phyloP scores from a whole-genome alignment of 495 filamentous ascomycete genomes.

The Neurospora pannonica region DNA sequence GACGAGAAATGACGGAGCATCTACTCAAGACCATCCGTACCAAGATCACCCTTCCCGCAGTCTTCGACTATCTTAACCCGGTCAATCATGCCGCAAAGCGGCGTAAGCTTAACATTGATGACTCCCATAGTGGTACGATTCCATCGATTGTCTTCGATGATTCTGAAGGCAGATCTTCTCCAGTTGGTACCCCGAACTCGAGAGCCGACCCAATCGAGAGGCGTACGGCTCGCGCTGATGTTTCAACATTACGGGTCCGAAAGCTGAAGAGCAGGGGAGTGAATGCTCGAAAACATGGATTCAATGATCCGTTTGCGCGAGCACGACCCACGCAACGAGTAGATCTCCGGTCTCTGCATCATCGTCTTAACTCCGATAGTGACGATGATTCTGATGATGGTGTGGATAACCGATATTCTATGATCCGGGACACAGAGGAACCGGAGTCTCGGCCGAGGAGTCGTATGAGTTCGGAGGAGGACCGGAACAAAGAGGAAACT shows the following conservation, averaged over 20 bases:
- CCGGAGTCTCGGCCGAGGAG: slow-evolving; percentile 73
- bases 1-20: slow-evolving; percentile 73
- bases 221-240: slow-evolving; percentile 43
- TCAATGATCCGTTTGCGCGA: slow-evolving; percentile 69
- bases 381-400: slow-evolving; percentile 49
- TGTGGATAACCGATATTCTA: slow-evolving; percentile 37
- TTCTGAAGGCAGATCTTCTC: slow-evolving; percentile 47
- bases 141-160: slow-evolving; percentile 34
- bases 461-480: slow-evolving; percentile 61
- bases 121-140: slow-evolving; percentile 46
- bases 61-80: slow-evolving; percentile 80
- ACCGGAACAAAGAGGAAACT: slow-evolving; percentile 55
- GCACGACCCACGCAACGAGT: slow-evolving; percentile 42
- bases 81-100: slow-evolving; percentile 65
- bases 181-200: slow-evolving; percentile 59
- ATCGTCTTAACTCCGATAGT: slow-evolving; percentile 44
- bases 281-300: slow-evolving; percentile 55
- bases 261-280: slow-evolving; percentile 50
- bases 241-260: slow-evolving; percentile 60
- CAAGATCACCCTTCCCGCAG: slow-evolving; percentile 67
- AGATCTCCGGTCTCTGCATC: slow-evolving; percentile 43
- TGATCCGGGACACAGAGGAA: slow-evolving; percentile 68
- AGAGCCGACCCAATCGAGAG: slow-evolving; percentile 45
- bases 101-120: slow-evolving; percentile 64
- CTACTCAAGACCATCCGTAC: slow-evolving; percentile 77